Conservation (phyloP, 2,329 filamentous ascomycete species). For the Thielaviopsis euricoi region DNA sequence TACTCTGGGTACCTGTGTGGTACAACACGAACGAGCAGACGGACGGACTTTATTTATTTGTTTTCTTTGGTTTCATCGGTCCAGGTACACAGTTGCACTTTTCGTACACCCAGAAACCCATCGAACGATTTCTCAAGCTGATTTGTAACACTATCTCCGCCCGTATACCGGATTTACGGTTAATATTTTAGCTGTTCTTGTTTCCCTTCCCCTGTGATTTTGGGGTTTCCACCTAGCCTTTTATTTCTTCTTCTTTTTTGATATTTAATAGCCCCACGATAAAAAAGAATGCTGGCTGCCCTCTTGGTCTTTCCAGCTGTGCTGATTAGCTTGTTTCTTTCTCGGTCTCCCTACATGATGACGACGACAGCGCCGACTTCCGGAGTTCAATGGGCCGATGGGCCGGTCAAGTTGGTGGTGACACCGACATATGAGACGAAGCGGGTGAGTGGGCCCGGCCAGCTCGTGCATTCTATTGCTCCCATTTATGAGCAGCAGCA, state of each 20-base stretch:
- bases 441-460: slow-evolving; percentile 22
- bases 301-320: slow-evolving; percentile 18
- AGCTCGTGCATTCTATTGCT: no score
- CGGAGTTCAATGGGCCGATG: slow-evolving; percentile 31
- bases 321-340: slow-evolving; percentile 19
- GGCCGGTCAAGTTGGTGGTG: slow-evolving; percentile 34
- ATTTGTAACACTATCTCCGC: no score
- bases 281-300: slow-evolving; percentile 11
- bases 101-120: no score
- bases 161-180: no score
- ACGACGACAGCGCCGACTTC: slow-evolving; percentile 18
- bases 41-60: not conserved
- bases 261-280: not conserved
- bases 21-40: not conserved
- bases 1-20: not conserved
- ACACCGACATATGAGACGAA: slow-evolving; percentile 37
- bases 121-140: no score
- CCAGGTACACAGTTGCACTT: not conserved
- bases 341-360: slow-evolving; percentile 22
- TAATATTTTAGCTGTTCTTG: no score
- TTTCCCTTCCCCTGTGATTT: not conserved
- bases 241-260: not conserved
- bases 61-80: no score
- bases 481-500: no score
- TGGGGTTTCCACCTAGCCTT: not conserved